Evolutionary conservation across 1,284 basidiomycete species (phyloP).

Genomic region (Melampsora abietis-canadensis): DNA sequence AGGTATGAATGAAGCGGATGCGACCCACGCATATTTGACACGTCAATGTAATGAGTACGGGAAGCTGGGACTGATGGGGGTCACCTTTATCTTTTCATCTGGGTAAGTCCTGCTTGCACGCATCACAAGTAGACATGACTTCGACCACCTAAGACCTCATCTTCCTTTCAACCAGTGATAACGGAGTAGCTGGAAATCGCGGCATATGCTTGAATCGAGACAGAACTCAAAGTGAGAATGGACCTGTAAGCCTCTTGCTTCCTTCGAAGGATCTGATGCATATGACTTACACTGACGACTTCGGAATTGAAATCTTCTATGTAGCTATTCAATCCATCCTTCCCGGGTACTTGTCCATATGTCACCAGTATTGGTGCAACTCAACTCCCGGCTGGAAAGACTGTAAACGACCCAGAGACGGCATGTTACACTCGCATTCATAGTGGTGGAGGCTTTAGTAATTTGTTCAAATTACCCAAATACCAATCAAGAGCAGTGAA

Average conservation of each 20-base stretch:
- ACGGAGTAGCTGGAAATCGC: slow-evolving; percentile 59
- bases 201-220: slow-evolving; percentile 55
- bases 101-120: slow-evolving; percentile 47
- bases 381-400: slow-evolving; percentile 57
- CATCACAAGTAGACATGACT: neutral
- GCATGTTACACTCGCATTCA: slow-evolving; percentile 57
- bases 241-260: neutral
- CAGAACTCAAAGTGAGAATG: slow-evolving; percentile 24
- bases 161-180: slow-evolving; percentile 52
- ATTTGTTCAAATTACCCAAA: slow-evolving; percentile 61
- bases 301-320: too few species aligned
- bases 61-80: slow-evolving; percentile 58
- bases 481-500: slow-evolving; percentile 60
- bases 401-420: slow-evolving; percentile 56
- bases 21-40: slow-evolving; percentile 56
- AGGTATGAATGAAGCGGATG: slow-evolving; percentile 55
- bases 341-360: slow-evolving; percentile 63
- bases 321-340: slow-evolving; percentile 58
- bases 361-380: slow-evolving; percentile 63
- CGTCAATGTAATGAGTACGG: slow-evolving; percentile 63
- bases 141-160: neutral
- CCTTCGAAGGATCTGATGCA: too few species aligned
- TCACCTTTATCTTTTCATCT: slow-evolving; percentile 60
- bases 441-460: slow-evolving; percentile 68
- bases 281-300: too few species aligned